Evolutionary conservation across 441 rosid species (phyloP).

Genomic region (Erodium texanum): DNA sequence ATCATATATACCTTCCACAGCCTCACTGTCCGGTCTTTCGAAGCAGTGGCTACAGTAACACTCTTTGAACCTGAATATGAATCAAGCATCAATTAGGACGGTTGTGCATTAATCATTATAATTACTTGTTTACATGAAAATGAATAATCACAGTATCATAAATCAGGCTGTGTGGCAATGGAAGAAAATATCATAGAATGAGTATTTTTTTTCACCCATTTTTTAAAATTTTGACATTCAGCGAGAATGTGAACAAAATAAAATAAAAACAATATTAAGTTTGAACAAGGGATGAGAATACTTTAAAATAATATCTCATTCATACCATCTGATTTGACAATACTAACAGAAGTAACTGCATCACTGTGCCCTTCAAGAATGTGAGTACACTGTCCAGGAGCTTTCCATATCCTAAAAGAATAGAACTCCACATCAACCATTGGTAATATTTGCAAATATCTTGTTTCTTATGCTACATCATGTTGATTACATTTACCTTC

Average conservation of each 20-base stretch:
- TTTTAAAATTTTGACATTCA: too few species aligned
- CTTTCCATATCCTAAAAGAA: constrained; percentile 60
- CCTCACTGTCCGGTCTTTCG: constrained; percentile 82
- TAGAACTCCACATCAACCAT: constrained; percentile 7
- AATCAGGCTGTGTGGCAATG: not conserved
- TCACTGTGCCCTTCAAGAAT: constrained; percentile 68
- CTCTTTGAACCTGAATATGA: constrained; percentile 36
- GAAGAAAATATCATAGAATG: too few species aligned
- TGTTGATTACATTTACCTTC: constrained; percentile 40
- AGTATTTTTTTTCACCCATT: too few species aligned
- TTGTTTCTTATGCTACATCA: constrained; percentile 10
- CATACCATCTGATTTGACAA: constrained; percentile 52
- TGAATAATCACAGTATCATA: too few species aligned
- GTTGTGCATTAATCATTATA: not conserved
- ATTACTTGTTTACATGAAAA: constrained; percentile 1
- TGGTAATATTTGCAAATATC: not conserved
- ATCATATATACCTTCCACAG: constrained; percentile 69
- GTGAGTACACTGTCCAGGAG: constrained; percentile 66
- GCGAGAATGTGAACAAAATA: too few species aligned
- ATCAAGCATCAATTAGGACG: constrained; percentile 6
- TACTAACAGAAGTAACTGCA: constrained; percentile 61
- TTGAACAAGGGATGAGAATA: too few species aligned
- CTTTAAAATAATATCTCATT: not conserved
- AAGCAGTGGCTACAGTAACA: constrained; percentile 64
- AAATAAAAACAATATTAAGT: too few species aligned